Base-by-base conservation (phyloP, 805 yeast genomes). In the Citeromyces matritensis region DNA sequence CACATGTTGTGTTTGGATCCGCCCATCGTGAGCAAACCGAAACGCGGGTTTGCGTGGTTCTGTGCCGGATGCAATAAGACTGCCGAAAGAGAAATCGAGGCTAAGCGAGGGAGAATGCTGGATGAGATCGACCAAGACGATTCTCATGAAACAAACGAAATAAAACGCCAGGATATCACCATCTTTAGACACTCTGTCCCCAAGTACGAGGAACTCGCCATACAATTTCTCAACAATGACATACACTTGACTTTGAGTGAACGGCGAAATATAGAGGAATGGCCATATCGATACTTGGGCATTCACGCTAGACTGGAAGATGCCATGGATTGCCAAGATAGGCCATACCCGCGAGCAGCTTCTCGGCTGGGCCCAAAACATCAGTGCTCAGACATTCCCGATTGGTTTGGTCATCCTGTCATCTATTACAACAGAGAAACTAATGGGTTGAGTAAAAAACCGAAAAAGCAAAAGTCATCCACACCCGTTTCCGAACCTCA, bases 1-100 rank as follows among this genome's bases (percentile, higher is more conserved):
- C 97, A 86, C 54, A 69, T 85, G 70, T 59, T 72, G 24, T 86
- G 97, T 45, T 65, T 85, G 30, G 82, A 78, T 37, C 95, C 95
- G 1, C 95, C 95, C 1, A 52, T 84, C 26, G 48, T 68, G 32
- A 69, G 69, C 39, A 81, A 81, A 44, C 95, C 95, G 1, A 74
- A 81, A 28, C 57, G 93, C 35, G 95, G 94, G 1, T 80, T 83
- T 47, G 81, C 84, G 6, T 86, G 95, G 95, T 67, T 83, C 15
- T 85, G 96, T 58, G 86, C 82, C 19, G 48, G 58, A 4, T 85
- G 96, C 55, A 63, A 76, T n/a, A 67, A 70, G 40, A 63, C 58
- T 23, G 65, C 67, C 32, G 78, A 73, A 37, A 49, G 53, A n/a
- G 55, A 55, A 37, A 33, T 60, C 37, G 40, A 40, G 19, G 56